Percentiles rank a stretch among this genome's conserved stretches.
phyloP scores from a whole-genome alignment of 2,329 filamentous ascomycete species.

The Fusarium kyushuense region DNA sequence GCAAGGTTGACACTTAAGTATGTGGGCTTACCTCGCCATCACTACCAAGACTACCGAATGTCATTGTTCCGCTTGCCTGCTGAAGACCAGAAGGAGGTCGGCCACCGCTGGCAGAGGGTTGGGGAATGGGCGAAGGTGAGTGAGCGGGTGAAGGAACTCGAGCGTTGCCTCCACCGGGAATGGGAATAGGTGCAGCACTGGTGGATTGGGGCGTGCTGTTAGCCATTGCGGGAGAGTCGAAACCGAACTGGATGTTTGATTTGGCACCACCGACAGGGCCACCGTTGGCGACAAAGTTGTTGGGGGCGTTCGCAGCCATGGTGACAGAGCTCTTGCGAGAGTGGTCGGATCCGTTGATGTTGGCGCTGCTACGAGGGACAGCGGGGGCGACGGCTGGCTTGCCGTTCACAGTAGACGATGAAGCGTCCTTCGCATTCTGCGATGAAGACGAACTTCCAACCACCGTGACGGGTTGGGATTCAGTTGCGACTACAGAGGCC shows the following conservation, averaged over 20 bases:
- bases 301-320: constrained; percentile 86
- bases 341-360: constrained; percentile 82
- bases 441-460: constrained; percentile 65
- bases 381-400: constrained; percentile 77
- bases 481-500: constrained; percentile 71
- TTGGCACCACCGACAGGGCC: constrained; percentile 69
- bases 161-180: constrained; percentile 71
- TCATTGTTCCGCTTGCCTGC: constrained; percentile 74
- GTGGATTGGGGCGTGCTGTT: constrained; percentile 74
- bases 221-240: constrained; percentile 75
- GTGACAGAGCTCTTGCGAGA: constrained; percentile 89
- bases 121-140: constrained; percentile 93
- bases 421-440: constrained; percentile 72
- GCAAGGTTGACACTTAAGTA: constrained; percentile 4
- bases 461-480: constrained; percentile 66
- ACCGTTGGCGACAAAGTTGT: constrained; percentile 81
- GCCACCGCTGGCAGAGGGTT: constrained; percentile 84
- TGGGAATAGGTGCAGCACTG: constrained; percentile 69
- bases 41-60: constrained; percentile 86
- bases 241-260: constrained; percentile 84
- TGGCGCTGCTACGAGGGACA: constrained; percentile 73
- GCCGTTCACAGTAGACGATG: constrained; percentile 87
- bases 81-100: constrained; percentile 83
- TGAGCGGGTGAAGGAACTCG: constrained; percentile 85
- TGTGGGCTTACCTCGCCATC: constrained; percentile 77